These are phyloP conservation scores for Botrytis porri DNA, from an alignment of 2,329 filamentous ascomycete genomes.

Conservation along the genomic window DNA sequence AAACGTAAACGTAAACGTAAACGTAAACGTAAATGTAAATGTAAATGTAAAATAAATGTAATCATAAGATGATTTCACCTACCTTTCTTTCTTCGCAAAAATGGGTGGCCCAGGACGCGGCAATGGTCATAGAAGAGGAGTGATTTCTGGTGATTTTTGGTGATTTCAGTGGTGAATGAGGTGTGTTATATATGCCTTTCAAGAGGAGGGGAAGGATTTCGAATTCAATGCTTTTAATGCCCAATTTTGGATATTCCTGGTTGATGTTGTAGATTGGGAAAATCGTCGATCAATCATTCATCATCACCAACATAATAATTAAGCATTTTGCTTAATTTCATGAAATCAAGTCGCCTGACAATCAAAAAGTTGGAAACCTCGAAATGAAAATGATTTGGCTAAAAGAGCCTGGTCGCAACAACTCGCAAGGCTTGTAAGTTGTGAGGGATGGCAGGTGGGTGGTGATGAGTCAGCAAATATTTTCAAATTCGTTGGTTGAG, in stretches of 20 bases:
- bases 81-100: neutral
- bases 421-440: neutral
- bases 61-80: neutral
- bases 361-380: neutral
- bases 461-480: conserved; percentile 6
- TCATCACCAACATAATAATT: neutral
- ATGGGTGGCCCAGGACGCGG: neutral
- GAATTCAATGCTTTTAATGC: neutral
- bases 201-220: too few species aligned
- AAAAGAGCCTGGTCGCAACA: neutral
- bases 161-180: neutral
- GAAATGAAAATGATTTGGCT: neutral
- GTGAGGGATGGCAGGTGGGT: neutral
- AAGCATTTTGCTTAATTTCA: neutral
- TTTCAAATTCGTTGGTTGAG: neutral
- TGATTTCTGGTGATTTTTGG: neutral
- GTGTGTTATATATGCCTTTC: neutral
- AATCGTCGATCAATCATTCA: neutral
- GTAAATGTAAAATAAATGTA: too few species aligned
- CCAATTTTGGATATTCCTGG: neutral
- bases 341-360: conserved; percentile 5
- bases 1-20: neutral
- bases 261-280: neutral
- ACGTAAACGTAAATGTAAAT: too few species aligned
- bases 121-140: neutral